Conservation (phyloP, 345 rosid species). For the Eutrema japonicum region DNA sequence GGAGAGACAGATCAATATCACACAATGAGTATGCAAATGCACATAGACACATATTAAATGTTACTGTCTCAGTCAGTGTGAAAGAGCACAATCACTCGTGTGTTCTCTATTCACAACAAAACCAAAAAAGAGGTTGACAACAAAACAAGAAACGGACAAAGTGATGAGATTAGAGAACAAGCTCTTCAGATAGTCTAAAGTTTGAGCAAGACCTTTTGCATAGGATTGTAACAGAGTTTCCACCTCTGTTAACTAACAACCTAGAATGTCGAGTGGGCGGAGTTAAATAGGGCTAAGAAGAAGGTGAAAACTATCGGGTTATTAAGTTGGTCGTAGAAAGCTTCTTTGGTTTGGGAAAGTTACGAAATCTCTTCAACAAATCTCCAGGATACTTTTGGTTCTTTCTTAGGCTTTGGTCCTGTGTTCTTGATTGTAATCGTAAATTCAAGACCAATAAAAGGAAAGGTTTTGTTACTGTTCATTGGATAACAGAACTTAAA, state of each 20-base stretch:
- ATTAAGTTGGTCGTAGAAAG: background rate
- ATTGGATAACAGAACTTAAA: background rate
- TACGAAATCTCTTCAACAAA: background rate
- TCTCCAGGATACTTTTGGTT: background rate
- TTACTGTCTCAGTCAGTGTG: background rate
- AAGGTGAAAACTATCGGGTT: background rate
- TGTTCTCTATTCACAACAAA: background rate
- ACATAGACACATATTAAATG: background rate
- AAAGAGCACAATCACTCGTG: background rate
- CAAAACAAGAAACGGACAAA: background rate
- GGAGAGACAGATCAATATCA: background rate
- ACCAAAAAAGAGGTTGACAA: background rate
- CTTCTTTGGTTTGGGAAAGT: background rate
- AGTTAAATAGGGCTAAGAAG: conserved; percentile 7
- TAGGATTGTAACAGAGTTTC: background rate
- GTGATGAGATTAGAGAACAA: background rate
- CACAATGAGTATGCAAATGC: background rate
- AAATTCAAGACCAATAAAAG: background rate
- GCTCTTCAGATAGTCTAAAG: background rate
- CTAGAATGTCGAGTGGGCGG: background rate
- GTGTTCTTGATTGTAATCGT: background rate
- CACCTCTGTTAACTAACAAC: conserved; percentile 17
- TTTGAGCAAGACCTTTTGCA: background rate
- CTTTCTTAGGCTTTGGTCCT: background rate
- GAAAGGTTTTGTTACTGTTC: background rate